A percentile compares a stretch with the other conserved stretches of the same genome.
phyloP scores from a whole-genome alignment of 257 asterid species.

The Linaria vulgaris region DNA sequence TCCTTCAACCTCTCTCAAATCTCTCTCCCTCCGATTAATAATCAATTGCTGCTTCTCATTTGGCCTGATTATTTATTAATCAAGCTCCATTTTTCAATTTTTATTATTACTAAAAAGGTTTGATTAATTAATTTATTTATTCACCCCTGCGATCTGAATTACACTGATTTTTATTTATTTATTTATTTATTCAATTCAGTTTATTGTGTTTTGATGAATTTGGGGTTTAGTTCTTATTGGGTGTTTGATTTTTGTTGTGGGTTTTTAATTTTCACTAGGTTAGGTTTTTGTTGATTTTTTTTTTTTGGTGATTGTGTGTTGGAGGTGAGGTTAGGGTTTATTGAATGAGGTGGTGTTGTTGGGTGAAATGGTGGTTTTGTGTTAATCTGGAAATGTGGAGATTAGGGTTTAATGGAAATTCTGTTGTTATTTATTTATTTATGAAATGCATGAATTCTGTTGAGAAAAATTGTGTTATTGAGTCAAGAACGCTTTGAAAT shows the following conservation, averaged over 20 bases:
- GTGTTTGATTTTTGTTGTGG: constrained; percentile 15
- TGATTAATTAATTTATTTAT: neutral
- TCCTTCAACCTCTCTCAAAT: neutral
- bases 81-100: neutral
- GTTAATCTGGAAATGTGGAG: constrained; percentile 11
- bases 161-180: neutral
- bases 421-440: neutral
- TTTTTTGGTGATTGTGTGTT: constrained; percentile 12
- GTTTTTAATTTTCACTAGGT: constrained; percentile 22
- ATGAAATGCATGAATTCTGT: neutral
- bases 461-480: neutral
- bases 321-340: constrained; percentile 8
- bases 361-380: too few species aligned
- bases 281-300: constrained; percentile 7
- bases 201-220: constrained; percentile 8
- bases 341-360: neutral
- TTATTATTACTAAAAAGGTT: constrained; percentile 11
- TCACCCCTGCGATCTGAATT: constrained; percentile 29
- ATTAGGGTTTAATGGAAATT: constrained; percentile 33
- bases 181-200: constrained; percentile 1
- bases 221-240: neutral
- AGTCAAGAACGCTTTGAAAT: neutral
- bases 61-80: neutral
- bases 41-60: neutral
- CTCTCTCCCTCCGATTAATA: constrained; percentile 3